Conservation (phyloP, 140 eudicot species). For the Eryngium alpinum region DNA sequence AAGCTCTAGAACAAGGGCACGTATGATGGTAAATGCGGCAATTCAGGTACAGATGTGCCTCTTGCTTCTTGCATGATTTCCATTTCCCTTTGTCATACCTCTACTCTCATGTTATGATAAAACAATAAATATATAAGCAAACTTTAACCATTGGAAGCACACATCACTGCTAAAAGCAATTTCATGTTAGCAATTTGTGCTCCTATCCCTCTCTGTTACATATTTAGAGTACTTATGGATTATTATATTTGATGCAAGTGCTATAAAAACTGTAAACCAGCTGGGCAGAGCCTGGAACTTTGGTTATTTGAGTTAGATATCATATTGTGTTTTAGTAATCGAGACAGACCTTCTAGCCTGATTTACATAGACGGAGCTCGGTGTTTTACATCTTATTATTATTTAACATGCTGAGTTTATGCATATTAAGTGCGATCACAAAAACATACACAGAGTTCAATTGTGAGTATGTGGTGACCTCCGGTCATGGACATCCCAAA, state of each 20-base stretch:
- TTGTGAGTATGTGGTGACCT: no score
- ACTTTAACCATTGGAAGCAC: neutral
- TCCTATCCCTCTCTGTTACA: no score
- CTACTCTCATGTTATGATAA: neutral
- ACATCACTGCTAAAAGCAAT: neutral
- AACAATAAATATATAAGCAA: neutral
- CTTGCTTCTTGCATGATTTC: neutral
- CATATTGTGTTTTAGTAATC: no score
- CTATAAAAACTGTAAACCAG: no score
- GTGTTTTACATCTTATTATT: neutral
- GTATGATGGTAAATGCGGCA: conserved; percentile 74
- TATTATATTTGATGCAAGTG: no score
- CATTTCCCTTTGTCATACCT: neutral
- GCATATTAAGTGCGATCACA: neutral
- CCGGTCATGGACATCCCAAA: neutral
- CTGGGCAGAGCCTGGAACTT: no score
- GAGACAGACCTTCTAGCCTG: neutral
- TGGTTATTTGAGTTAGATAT: no score
- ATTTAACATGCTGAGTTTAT: neutral
- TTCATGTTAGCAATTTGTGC: no score
- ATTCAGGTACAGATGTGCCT: conserved; percentile 47
- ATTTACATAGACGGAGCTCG: neutral
- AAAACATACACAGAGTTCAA: neutral
- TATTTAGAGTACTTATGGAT: no score
- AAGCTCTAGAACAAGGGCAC: conserved; percentile 71